Evolutionary conservation across 2,329 filamentous ascomycete species (phyloP).

Genomic region (Curvularia spicifera): DNA sequence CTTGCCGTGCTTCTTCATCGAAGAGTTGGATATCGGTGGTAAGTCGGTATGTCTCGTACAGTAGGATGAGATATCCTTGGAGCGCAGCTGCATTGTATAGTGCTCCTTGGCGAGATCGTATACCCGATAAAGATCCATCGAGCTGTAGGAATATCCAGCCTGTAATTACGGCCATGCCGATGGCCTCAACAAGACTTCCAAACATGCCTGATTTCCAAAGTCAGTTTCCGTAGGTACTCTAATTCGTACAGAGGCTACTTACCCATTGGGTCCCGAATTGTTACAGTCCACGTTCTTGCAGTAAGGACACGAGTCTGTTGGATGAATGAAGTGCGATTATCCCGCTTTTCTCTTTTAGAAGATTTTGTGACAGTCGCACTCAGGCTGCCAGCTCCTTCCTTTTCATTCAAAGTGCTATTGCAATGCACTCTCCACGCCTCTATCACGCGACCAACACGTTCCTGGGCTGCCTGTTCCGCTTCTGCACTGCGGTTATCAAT

Average conservation of each 20-base stretch:
- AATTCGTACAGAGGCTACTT: background rate
- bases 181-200: slow-evolving; percentile 71
- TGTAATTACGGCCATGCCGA: slow-evolving; percentile 72
- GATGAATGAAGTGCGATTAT: slow-evolving; percentile 62
- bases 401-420: slow-evolving; percentile 21
- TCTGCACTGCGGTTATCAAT: slow-evolving; percentile 74
- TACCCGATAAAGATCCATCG: slow-evolving; percentile 70
- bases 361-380: slow-evolving; percentile 6
- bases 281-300: slow-evolving; percentile 71
- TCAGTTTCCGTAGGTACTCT: background rate
- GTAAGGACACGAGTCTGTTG: slow-evolving; percentile 72
- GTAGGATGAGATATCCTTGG: slow-evolving; percentile 76
- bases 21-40: slow-evolving; percentile 77
- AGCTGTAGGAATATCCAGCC: slow-evolving; percentile 76
- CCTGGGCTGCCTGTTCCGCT: slow-evolving; percentile 65
- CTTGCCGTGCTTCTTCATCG: slow-evolving; percentile 76
- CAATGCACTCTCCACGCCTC: slow-evolving; percentile 60
- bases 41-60: slow-evolving; percentile 78
- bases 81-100: slow-evolving; percentile 74
- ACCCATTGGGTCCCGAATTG: slow-evolving; percentile 77
- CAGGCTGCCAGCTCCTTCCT: slow-evolving; percentile 9
- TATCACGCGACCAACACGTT: slow-evolving; percentile 67
- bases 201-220: slow-evolving; percentile 55
- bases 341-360: slow-evolving; percentile 21
- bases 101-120: slow-evolving; percentile 74